Conservation (phyloP, 257 asterid species). For the Salvia rosmarinus region DNA sequence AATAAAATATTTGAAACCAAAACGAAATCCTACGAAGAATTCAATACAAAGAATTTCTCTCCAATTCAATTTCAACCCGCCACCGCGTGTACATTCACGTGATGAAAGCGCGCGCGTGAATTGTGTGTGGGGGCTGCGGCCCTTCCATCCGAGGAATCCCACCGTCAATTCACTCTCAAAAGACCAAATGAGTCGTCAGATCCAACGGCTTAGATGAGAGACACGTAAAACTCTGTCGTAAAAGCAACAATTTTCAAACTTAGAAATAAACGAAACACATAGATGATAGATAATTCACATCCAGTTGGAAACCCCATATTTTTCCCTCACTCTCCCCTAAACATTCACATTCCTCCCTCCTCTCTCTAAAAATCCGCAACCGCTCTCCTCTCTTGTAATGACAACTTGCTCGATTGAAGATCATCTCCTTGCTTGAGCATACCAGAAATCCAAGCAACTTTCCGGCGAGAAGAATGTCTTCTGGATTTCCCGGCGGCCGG, state of each 20-base stretch:
- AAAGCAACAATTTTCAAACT: slow-evolving; percentile 44
- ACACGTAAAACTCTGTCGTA: slow-evolving; percentile 35
- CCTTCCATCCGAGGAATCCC: background rate
- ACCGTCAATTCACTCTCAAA: slow-evolving; percentile 39
- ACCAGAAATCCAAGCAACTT: slow-evolving; percentile 7
- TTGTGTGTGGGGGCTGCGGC: background rate
- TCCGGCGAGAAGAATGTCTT: slow-evolving; percentile 49
- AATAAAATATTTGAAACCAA: background rate
- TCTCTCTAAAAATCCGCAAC: slow-evolving; percentile 1
- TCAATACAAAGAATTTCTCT: background rate
- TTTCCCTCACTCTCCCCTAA: slow-evolving; percentile 3
- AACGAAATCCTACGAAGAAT: background rate
- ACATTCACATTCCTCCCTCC: slow-evolving; percentile 17
- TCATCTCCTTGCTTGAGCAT: background rate
- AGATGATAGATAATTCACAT: slow-evolving; percentile 27
- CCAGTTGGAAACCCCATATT: slow-evolving; percentile 50
- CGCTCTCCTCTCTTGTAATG: slow-evolving; percentile 35
- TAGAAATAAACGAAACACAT: slow-evolving; percentile 31
- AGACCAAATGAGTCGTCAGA: slow-evolving; percentile 28
- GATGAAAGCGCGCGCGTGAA: slow-evolving; percentile 52
- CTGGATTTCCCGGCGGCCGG: slow-evolving; percentile 66
- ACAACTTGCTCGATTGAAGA: slow-evolving; percentile 39
- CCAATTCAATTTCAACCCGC: background rate
- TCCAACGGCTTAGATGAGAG: slow-evolving; percentile 41
- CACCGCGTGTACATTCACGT: slow-evolving; percentile 22